Evolutionary conservation across 306 rosid species (phyloP).

Genomic region (Gynostemma pentaphyllum): DNA sequence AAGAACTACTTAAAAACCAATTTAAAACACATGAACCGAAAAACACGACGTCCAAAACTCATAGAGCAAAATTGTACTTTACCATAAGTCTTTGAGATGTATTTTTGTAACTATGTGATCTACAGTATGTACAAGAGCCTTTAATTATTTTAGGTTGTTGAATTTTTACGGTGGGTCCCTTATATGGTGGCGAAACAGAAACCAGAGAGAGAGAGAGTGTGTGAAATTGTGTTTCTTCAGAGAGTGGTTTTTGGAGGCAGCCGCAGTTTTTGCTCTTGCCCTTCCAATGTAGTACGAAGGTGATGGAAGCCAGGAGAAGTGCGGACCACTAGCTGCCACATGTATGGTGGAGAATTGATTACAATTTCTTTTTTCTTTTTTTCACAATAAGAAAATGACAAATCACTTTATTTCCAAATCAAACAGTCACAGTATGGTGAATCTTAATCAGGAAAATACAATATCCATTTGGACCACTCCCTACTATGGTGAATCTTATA

Average conservation of each 20-base stretch:
- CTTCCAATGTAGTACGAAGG: no score
- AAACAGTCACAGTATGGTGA: constrained; percentile 10
- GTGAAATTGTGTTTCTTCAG: no score
- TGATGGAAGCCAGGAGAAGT: no score
- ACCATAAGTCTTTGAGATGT: no score
- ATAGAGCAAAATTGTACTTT: no score
- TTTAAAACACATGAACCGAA: no score
- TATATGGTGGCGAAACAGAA: background rate
- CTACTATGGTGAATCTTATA: no score
- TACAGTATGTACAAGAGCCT: no score
- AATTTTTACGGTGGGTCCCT: background rate
- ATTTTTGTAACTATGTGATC: no score
- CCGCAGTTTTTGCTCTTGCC: background rate
- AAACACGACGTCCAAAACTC: no score
- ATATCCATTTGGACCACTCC: background rate
- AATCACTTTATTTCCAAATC: constrained; percentile 1
- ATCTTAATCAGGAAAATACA: constrained; percentile 3
- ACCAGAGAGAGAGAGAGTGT: background rate
- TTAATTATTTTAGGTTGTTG: background rate
- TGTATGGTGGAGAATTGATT: background rate
- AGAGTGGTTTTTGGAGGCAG: constrained; percentile 2
- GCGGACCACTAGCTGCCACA: background rate
- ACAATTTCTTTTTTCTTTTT: no score
- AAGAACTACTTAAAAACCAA: no score
- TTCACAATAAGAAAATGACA: constrained; percentile 10